Evolutionary conservation across 1,284 basidiomycete genomes (phyloP).

Genomic region (Boletus holoroseus): DNA sequence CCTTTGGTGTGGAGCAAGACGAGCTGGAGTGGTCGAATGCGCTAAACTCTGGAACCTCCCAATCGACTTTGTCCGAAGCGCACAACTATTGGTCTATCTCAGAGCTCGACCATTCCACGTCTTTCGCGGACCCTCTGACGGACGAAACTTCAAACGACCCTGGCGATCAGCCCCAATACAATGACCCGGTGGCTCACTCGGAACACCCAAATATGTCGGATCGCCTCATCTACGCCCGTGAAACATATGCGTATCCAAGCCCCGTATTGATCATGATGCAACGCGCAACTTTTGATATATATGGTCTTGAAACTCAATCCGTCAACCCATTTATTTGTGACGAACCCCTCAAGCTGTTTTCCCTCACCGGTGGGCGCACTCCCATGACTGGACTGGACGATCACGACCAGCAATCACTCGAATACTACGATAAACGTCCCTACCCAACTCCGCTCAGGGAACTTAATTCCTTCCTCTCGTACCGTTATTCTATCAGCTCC

Average conservation of each 20-base stretch:
- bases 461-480: background rate
- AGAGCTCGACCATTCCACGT: background rate
- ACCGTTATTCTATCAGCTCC: slow-evolving; percentile 8
- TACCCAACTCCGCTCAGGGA: background rate
- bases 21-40: background rate
- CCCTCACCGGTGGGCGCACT: slow-evolving; percentile 1
- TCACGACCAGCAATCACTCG: slow-evolving; percentile 8
- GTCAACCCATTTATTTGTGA: background rate
- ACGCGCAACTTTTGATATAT: slow-evolving; percentile 12
- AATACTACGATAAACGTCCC: slow-evolving; percentile 9
- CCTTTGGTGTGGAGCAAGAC: background rate
- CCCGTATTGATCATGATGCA: slow-evolving; percentile 18
- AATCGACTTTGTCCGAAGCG: background rate
- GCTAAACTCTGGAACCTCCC: background rate
- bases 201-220: slow-evolving; percentile 1
- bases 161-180: background rate
- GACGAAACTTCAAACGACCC: background rate
- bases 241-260: slow-evolving; percentile 15
- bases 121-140: background rate
- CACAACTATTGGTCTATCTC: background rate
- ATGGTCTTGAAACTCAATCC: background rate
- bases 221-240: background rate
- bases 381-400: slow-evolving; percentile 10
- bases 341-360: slow-evolving; percentile 9
- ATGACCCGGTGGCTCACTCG: no score